Evolutionary conservation across 345 rosid species (phyloP).

Genomic region (Punica granatum): DNA sequence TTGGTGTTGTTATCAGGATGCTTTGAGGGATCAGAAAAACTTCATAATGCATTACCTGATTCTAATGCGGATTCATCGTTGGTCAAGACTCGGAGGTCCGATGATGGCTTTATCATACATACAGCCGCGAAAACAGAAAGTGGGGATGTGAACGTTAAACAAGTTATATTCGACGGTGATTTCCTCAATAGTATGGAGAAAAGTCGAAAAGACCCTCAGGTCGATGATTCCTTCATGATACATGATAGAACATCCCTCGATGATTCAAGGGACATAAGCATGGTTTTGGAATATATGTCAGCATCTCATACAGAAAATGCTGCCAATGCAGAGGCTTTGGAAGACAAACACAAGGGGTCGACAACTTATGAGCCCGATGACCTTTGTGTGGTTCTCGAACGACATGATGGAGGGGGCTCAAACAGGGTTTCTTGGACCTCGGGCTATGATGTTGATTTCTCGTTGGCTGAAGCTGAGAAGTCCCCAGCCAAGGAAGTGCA

Average conservation of each 20-base stretch:
- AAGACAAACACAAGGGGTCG: conserved; percentile 25
- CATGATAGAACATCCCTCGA: conserved; percentile 30
- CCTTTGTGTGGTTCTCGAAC: conserved; percentile 57
- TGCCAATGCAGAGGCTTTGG: conserved; percentile 15
- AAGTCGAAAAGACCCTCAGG: conserved; percentile 22
- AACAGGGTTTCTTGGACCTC: conserved; percentile 32
- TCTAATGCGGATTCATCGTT: conserved; percentile 26
- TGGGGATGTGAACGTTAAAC: conserved; percentile 20
- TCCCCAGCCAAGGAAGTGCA: conserved; percentile 23
- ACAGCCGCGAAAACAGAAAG: conserved; percentile 25
- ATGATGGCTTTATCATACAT: conserved; percentile 50
- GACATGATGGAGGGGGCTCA: conserved; percentile 33
- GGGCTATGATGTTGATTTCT: conserved; percentile 43
- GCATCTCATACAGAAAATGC: conserved; percentile 24
- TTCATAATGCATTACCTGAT: conserved; percentile 22
- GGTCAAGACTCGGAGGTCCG: conserved; percentile 46
- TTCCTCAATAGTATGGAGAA: conserved; percentile 18
- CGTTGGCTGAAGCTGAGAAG: conserved; percentile 42
- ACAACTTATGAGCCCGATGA: conserved; percentile 44
- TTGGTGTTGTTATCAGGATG: conserved; percentile 35
- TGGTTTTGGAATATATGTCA: conserved; percentile 46
- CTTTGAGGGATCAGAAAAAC: conserved; percentile 33
- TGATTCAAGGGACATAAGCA: conserved; percentile 49
- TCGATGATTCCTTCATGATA: conserved; percentile 80
- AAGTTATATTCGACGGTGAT: conserved; percentile 32